Evolutionary conservation across 1,139 yeast genomes (phyloP).

Genomic region (Nakaseomyces nivariensis): DNA sequence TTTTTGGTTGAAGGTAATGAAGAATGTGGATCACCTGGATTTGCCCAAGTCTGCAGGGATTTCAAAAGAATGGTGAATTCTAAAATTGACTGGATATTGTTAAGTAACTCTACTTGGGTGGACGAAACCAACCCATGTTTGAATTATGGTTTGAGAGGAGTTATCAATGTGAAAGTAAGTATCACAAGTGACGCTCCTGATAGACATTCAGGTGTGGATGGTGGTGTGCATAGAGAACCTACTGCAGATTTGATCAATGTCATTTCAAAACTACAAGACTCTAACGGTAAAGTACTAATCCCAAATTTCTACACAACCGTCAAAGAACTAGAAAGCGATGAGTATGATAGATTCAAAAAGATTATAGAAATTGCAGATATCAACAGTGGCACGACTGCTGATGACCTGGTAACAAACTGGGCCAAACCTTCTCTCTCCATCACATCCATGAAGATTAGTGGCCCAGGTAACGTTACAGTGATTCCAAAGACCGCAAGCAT

Average conservation of each 20-base stretch:
- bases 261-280: slow-evolving; percentile 51
- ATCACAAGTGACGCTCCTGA: slow-evolving; percentile 70
- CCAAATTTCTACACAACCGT: slow-evolving; percentile 66
- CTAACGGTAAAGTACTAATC: slow-evolving; percentile 48
- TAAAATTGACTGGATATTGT: slow-evolving; percentile 73
- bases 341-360: slow-evolving; percentile 49
- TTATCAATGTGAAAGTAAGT: slow-evolving; percentile 66
- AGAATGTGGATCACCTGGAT: slow-evolving; percentile 85
- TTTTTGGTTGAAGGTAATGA: slow-evolving; percentile 92
- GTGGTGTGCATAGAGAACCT: slow-evolving; percentile 85
- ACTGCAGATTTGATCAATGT: slow-evolving; percentile 73
- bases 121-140: slow-evolving; percentile 84
- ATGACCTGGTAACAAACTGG: slow-evolving; percentile 76
- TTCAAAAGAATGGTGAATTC: slow-evolving; percentile 48
- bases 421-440: slow-evolving; percentile 80
- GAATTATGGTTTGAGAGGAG: slow-evolving; percentile 90
- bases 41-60: slow-evolving; percentile 50
- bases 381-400: slow-evolving; percentile 31
- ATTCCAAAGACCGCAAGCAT: slow-evolving; percentile 78
- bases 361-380: slow-evolving; percentile 40
- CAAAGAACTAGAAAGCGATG: slow-evolving; percentile 45
- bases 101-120: slow-evolving; percentile 90
- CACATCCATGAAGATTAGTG: slow-evolving; percentile 80
- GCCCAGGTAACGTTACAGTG: slow-evolving; percentile 83
- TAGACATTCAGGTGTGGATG: slow-evolving; percentile 93